phyloP scores from a whole-genome alignment of 1,139 yeast species.

The Scheffersomyces illinoinensis region DNA sequence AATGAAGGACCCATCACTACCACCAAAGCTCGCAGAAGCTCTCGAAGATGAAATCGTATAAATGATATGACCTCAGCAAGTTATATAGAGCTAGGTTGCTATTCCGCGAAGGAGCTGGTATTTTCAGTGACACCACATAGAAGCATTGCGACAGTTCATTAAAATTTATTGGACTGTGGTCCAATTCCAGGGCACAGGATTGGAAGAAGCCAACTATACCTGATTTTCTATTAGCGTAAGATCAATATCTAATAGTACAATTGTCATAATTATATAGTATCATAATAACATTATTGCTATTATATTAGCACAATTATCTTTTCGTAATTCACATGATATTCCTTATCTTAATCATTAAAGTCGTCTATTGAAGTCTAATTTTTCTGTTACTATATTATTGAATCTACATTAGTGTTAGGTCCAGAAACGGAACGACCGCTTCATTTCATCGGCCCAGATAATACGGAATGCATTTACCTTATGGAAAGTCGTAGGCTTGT shows the following conservation, averaged over 20 bases:
- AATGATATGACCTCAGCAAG: not conserved
- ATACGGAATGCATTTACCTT: slow-evolving; percentile 61
- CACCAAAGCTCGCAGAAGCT: not conserved
- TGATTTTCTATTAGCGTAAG: not conserved
- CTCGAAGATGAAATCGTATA: not conserved
- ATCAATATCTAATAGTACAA: not conserved
- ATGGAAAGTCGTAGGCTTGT: slow-evolving; percentile 54
- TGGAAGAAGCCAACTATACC: not conserved
- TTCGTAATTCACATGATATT: not conserved
- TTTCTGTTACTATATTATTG: no score
- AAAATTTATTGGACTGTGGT: not conserved
- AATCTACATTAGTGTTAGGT: slow-evolving; percentile 11
- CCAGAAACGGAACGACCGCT: slow-evolving; percentile 50
- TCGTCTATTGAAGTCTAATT: not conserved
- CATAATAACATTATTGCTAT: not conserved
- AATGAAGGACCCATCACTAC: slow-evolving; percentile 2
- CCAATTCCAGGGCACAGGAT: not conserved
- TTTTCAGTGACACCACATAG: not conserved
- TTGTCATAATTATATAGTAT: not conserved
- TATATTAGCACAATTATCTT: not conserved
- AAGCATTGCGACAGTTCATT: not conserved
- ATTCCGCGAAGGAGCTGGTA: not conserved
- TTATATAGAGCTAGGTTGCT: not conserved
- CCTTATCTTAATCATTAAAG: not conserved
- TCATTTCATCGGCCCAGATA: slow-evolving; percentile 67